phyloP scores from a whole-genome alignment of 768 basidiomycete genomes.

The Hemileccinum rubropunctum region DNA sequence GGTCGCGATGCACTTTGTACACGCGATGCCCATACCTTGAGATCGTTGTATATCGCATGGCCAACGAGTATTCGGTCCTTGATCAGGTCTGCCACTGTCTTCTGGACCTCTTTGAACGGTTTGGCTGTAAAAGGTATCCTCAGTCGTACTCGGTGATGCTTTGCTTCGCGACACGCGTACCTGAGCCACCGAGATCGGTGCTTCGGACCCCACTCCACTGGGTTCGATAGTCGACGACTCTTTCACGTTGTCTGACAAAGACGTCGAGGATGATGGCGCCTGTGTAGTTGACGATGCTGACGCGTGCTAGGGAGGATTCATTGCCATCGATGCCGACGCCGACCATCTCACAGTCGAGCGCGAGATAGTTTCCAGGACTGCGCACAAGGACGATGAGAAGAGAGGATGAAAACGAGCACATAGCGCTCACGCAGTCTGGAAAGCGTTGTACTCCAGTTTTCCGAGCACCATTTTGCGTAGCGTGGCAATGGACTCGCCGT shows the following conservation, averaged over 20 bases:
- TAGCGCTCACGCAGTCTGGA: constrained; percentile 45
- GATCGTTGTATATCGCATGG: constrained; percentile 89
- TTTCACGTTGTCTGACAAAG: constrained; percentile 83
- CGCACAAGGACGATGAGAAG: constrained; percentile 4
- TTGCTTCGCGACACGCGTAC: constrained; percentile 7
- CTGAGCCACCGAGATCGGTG: constrained; percentile 69
- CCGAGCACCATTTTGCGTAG: constrained; percentile 57
- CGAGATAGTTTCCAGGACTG: constrained; percentile 71
- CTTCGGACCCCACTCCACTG: constrained; percentile 82
- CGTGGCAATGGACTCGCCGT: constrained; percentile 45
- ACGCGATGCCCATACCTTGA: constrained; percentile 48
- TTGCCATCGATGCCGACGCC: constrained; percentile 82
- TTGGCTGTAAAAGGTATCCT: constrained; percentile 47
- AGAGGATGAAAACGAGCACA: background rate
- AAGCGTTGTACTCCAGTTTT: constrained; percentile 36
- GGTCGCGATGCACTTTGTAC: background rate
- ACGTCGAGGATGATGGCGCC: constrained; percentile 79
- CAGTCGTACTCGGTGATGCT: background rate
- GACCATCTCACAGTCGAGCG: constrained; percentile 98
- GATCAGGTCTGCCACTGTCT: constrained; percentile 69
- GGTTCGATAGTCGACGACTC: constrained; percentile 91
- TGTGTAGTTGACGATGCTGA: constrained; percentile 86
- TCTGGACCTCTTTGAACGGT: constrained; percentile 76
- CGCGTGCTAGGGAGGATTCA: constrained; percentile 85
- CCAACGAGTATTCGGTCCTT: constrained; percentile 82